Conservation (phyloP, 2,329 filamentous ascomycete species). For the Aspergillus tamarii region DNA sequence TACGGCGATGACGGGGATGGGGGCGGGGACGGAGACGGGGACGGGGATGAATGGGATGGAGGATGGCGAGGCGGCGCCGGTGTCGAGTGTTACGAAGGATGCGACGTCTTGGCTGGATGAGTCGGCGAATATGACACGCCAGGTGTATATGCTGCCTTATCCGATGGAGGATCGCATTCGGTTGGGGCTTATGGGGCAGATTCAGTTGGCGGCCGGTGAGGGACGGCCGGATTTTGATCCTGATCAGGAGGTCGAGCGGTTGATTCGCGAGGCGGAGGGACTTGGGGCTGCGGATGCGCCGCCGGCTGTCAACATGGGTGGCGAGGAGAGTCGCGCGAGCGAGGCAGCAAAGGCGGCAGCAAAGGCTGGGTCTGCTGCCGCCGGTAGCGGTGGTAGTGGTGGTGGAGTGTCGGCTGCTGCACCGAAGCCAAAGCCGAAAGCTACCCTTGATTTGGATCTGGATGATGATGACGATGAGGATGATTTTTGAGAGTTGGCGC, state of each 20-base stretch:
- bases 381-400: constrained; percentile 9
- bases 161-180: constrained; percentile 50
- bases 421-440: constrained; percentile 38
- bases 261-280: constrained; percentile 60
- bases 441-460: constrained; percentile 47
- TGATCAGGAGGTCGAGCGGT: constrained; percentile 49
- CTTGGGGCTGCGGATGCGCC: constrained; percentile 48
- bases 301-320: constrained; percentile 40
- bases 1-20: constrained; percentile 39
- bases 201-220: constrained; percentile 49
- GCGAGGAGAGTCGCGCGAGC: constrained; percentile 40
- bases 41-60: constrained; percentile 33
- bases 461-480: constrained; percentile 39
- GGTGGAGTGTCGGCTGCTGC: constrained; percentile 17
- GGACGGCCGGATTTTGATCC: constrained; percentile 61
- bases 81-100: constrained; percentile 43
- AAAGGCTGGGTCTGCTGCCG: constrained; percentile 30
- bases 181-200: constrained; percentile 49
- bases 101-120: constrained; percentile 47
- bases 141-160: constrained; percentile 48
- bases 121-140: constrained; percentile 43
- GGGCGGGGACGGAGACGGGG: constrained; percentile 36
- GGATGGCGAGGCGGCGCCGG: constrained; percentile 30
- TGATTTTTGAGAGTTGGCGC: background rate
- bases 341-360: constrained; percentile 40